These are phyloP conservation scores for Moringa oleifera DNA, from an alignment of 345 rosid genomes.

Conservation along the genomic window DNA sequence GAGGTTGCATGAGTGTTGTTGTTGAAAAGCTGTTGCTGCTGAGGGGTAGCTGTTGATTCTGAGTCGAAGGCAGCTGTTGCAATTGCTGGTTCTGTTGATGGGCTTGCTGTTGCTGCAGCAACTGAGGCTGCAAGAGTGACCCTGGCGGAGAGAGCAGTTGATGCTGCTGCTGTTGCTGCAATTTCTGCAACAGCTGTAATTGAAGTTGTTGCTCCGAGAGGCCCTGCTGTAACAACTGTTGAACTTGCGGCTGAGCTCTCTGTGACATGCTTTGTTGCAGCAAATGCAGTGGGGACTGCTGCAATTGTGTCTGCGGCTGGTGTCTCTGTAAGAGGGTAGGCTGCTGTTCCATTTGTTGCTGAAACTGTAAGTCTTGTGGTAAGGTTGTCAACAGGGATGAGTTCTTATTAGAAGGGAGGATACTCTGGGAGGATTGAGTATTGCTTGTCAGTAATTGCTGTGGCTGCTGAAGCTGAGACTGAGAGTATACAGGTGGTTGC, in stretches of 20 bases:
- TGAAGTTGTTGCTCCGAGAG: conserved; percentile 84
- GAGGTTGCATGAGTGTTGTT: conserved; percentile 49
- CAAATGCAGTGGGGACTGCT: conserved; percentile 39
- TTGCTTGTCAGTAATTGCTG: conserved; percentile 39
- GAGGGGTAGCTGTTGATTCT: conserved; percentile 53
- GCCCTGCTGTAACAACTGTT: conserved; percentile 55
- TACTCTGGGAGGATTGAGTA: conserved; percentile 32
- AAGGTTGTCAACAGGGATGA: conserved; percentile 50
- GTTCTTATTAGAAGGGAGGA: conserved; percentile 31
- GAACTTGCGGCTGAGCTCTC: conserved; percentile 48
- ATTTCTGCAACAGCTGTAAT: conserved; percentile 69
- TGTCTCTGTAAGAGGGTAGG: conserved; percentile 49
- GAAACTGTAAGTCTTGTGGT: conserved; percentile 57
- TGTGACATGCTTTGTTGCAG: conserved; percentile 43
- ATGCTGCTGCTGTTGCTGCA: conserved; percentile 72
- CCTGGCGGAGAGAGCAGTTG: conserved; percentile 50
- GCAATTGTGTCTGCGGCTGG: conserved; percentile 61
- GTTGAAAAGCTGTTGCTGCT: conserved; percentile 53
- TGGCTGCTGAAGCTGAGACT: conserved; percentile 37
- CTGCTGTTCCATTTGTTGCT: conserved; percentile 63
- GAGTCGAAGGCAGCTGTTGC: conserved; percentile 48
- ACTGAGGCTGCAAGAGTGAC: conserved; percentile 63
- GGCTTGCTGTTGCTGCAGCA: conserved; percentile 50
- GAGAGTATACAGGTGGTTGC: conserved; percentile 44
- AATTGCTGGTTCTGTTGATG: conserved; percentile 44